These are phyloP conservation scores for Fusarium compactum DNA, from an alignment of 2,329 filamentous ascomycete species.

Conservation along the genomic window DNA sequence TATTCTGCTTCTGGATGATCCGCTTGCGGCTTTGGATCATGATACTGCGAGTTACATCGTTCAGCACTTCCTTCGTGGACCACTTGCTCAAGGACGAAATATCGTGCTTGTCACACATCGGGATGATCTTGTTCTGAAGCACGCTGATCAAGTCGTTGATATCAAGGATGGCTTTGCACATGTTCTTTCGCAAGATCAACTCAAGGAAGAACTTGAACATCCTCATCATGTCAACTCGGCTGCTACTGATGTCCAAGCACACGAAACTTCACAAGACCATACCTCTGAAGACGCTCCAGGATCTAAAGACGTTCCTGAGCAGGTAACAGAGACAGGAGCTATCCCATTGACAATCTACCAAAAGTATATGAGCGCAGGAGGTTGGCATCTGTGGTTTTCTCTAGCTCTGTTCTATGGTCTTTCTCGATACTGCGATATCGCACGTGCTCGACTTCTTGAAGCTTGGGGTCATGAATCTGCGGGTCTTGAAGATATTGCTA, in stretches of 20 bases:
- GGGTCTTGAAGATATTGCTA: constrained; percentile 32
- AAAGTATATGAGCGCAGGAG: constrained; percentile 86
- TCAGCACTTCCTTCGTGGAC: constrained; percentile 68
- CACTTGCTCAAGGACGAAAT: constrained; percentile 72
- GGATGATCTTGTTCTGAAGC: constrained; percentile 79
- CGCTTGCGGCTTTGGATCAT: constrained; percentile 72
- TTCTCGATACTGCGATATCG: constrained; percentile 74
- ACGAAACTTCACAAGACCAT: constrained; percentile 50
- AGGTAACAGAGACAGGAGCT: constrained; percentile 67
- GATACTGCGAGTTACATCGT: constrained; percentile 72
- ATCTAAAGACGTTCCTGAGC: constrained; percentile 50
- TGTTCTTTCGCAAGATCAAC: constrained; percentile 60
- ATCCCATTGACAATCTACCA: constrained; percentile 83
- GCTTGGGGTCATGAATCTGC: constrained; percentile 78
- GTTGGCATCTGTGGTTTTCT: constrained; percentile 76
- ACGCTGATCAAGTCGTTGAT: constrained; percentile 80
- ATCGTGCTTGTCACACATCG: constrained; percentile 85
- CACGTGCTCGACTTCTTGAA: constrained; percentile 84
- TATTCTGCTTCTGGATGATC: constrained; percentile 71
- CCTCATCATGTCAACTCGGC: constrained; percentile 50
- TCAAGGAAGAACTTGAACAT: constrained; percentile 55
- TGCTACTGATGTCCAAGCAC: constrained; percentile 30
- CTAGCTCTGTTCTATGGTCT: constrained; percentile 72
- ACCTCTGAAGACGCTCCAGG: constrained; percentile 40
- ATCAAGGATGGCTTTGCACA: constrained; percentile 71